Evolutionary conservation across 495 filamentous ascomycete species (phyloP), one percentile per base, ranked within the genome.

Genomic region (Lasiosphaeriaceae sp.): DNA sequence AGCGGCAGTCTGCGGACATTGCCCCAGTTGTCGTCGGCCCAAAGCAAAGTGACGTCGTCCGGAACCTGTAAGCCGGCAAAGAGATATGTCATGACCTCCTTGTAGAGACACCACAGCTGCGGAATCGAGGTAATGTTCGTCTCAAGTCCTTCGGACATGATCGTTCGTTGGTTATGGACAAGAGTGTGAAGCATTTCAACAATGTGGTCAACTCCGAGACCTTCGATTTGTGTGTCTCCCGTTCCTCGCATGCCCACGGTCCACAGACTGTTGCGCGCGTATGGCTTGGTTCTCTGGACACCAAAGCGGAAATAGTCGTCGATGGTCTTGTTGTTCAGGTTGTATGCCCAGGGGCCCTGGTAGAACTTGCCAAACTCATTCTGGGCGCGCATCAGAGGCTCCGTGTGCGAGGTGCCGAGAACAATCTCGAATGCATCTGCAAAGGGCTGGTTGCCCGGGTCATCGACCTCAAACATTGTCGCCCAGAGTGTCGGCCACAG

Each of bases 21-120:
- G 9, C 86, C 86, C 79, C 79, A 89, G 68, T 90, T 91, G 64
- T 92, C 88, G 66, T 92, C 88, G 0, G 87, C 78, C 80, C 85
- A 90, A 11, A 90, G 70, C 24, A 92, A 72, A 1, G 86, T 90
- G 47, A 92, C 78, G 59, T 89, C 81, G 39, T 92, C 88, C 1
- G 86, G 86, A 3, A 90, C 84, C 5, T 72, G 69, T 50, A 90
- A 75, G 2, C 87, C 87, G 12, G 78, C 70, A 46, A 84, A 80
- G 54, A 84, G 83, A 57, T 90, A 88, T 21, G 80, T 79, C 70
- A 86, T 85, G 21, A 89, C 83, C 60, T 89, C 84, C 61, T 87
- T 87, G 61, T 87, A 89, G 45, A 89, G 71, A 57, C 86, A 88
- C 84, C 86, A 89, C 65, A 83, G 79, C 66, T 90, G 87, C 9